Evolutionary conservation across 805 yeast genomes (phyloP).

Genomic region (Isabelozyma pseudorhagii): DNA sequence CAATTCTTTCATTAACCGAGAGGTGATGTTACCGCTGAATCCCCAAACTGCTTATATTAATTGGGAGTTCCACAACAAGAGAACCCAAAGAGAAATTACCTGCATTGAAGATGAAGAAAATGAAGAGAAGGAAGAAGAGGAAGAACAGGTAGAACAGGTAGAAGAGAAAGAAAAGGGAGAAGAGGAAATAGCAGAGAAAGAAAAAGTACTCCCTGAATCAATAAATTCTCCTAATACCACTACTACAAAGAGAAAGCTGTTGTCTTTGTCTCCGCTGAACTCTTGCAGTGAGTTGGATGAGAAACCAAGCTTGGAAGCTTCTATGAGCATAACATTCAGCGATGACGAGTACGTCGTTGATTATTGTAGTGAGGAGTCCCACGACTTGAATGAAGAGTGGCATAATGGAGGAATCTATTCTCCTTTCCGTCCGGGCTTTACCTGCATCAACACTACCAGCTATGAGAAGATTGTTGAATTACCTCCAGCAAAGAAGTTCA

Average conservation of each 20-base stretch:
- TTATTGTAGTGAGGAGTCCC: slow-evolving; percentile 4
- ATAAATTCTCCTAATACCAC: too few species aligned
- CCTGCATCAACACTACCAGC: slow-evolving; percentile 9
- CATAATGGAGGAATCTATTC: slow-evolving; percentile 10
- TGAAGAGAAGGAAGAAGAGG: slow-evolving; percentile 6
- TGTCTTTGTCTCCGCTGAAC: background rate
- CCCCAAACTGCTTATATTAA: slow-evolving; percentile 25
- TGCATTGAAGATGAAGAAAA: background rate
- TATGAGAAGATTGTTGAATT: slow-evolving; percentile 14
- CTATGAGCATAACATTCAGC: background rate
- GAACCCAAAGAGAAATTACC: slow-evolving; percentile 7
- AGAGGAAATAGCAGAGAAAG: background rate
- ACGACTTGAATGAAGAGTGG: slow-evolving; percentile 11
- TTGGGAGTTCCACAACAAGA: slow-evolving; percentile 28
- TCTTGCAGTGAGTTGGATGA: background rate
- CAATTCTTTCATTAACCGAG: background rate
- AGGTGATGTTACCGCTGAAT: slow-evolving; percentile 17
- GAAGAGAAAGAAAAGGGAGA: background rate
- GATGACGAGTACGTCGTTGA: background rate
- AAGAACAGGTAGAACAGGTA: background rate
- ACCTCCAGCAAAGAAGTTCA: slow-evolving; percentile 36
- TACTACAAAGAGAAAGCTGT: too few species aligned
- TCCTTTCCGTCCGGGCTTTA: slow-evolving; percentile 8
- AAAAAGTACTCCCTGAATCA: background rate
- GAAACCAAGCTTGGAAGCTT: background rate